Evolutionary conservation across 2,329 filamentous ascomycete species (phyloP), one percentile per base, ranked within the genome.

Genomic region (Pseudocercospora ulei): DNA sequence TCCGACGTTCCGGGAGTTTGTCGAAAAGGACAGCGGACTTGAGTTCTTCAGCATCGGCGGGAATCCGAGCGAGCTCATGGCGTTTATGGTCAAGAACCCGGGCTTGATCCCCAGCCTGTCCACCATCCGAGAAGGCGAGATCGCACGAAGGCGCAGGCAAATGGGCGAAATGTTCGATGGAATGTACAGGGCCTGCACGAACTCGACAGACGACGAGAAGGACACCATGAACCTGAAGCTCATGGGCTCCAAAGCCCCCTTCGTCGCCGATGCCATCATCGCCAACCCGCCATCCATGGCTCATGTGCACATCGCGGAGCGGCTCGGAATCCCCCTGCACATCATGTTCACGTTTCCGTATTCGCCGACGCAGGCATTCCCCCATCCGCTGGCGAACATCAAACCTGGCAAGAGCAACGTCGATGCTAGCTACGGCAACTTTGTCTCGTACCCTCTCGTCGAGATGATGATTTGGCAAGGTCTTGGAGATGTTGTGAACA

Each of bases 81-180:
- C 80, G 0, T 88, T 86, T 58, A 88, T 90, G 83, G 81, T 87
- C 20, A 85, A 85, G 63, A 86, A 88, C 52, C 81, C 69, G 0
- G 81, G 82, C 3, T 68, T 88, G 59, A 80, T 90, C 2, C 82
- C 83, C 0, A 80, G 72, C 1, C 64, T 87, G 14, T 75, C 82
- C 46, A 80, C 79, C 0, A 72, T 88, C 39, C 78, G 75, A 46
- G 73, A 76, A 1, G 82, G 82, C 3, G 82, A 88, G 49, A 78
- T 88, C 41, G 74, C 76, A 0, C 67, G 70, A 14, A 67, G 80
- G 18, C 67, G 83, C 24, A 69, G 72, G 3, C 72, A 75, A 31
- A 87, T 88, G 79, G 80, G 73, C 2, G 78, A 81, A 45, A 88
- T 88, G 79, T 85, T 88, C 53, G 70, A 83, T 44, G 82, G 82